Conservation (phyloP, 768 basidiomycete genomes). For the Hydnomerulius pinastri region DNA sequence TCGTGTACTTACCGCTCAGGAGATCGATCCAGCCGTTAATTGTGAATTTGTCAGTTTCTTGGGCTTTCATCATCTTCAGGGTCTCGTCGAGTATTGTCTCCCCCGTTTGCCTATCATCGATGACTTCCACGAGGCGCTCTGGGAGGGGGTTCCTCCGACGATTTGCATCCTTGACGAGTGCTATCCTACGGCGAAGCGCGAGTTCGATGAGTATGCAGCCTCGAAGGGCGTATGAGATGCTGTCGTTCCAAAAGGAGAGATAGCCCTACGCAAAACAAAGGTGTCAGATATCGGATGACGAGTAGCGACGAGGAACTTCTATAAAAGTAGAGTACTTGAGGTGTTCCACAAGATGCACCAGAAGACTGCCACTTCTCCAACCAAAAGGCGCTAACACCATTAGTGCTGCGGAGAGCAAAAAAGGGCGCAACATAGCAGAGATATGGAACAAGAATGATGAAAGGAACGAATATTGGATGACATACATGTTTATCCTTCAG, state of each 20-base stretch:
- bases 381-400: slow-evolving; percentile 4
- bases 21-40: slow-evolving; percentile 96
- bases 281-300: slow-evolving; percentile 12
- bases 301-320: slow-evolving; percentile 19
- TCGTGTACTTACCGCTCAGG: slow-evolving; percentile 71
- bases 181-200: slow-evolving; percentile 92
- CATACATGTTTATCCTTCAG: slow-evolving; percentile 94
- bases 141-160: slow-evolving; percentile 72
- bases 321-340: slow-evolving; percentile 6
- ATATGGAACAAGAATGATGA: slow-evolving; percentile 5
- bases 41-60: slow-evolving; percentile 54
- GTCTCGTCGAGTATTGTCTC: slow-evolving; percentile 97
- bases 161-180: slow-evolving; percentile 79
- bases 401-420: slow-evolving; percentile 18
- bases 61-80: slow-evolving; percentile 90
- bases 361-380: neutral
- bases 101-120: slow-evolving; percentile 90
- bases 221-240: slow-evolving; percentile 97
- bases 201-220: slow-evolving; percentile 98
- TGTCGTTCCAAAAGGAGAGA: slow-evolving; percentile 99
- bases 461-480: slow-evolving; percentile 11
- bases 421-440: slow-evolving; percentile 8
- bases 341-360: slow-evolving; percentile 2
- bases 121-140: slow-evolving; percentile 87
- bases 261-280: slow-evolving; percentile 60